phyloP scores from a whole-genome alignment of 441 rosid genomes.

The Corymbia calophylla region DNA sequence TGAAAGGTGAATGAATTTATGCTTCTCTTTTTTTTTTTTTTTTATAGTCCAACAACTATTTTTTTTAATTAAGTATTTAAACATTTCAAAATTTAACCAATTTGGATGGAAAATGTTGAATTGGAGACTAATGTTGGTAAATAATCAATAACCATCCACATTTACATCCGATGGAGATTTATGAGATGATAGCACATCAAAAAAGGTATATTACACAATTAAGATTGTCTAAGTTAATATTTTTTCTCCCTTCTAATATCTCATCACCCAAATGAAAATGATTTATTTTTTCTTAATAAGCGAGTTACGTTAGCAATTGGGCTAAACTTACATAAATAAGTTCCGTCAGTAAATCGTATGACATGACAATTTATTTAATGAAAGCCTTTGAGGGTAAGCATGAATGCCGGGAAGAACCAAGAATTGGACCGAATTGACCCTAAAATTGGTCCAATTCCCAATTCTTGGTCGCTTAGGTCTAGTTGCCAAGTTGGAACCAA shows the following conservation, averaged over 20 bases:
- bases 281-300: background rate
- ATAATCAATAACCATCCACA: background rate
- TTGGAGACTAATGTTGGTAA: background rate
- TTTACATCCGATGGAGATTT: background rate
- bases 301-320: background rate
- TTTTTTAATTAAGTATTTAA: background rate
- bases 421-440: fast-evolving
- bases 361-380: background rate
- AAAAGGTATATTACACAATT: background rate
- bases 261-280: background rate
- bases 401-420: fast-evolving
- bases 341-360: background rate
- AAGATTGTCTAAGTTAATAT: background rate
- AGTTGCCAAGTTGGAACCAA: fast-evolving
- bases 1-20: background rate
- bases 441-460: background rate
- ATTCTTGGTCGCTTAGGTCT: background rate
- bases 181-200: background rate
- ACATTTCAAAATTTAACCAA: background rate
- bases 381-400: background rate
- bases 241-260: background rate
- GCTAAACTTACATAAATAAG: background rate
- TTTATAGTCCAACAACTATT: no score
- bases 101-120: background rate
- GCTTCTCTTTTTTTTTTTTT: no score